Evolutionary conservation across 2,329 filamentous ascomycete genomes (phyloP), one percentile per base, ranked within the genome.

Genomic region (Aspergillus fumigatiaffinis): DNA sequence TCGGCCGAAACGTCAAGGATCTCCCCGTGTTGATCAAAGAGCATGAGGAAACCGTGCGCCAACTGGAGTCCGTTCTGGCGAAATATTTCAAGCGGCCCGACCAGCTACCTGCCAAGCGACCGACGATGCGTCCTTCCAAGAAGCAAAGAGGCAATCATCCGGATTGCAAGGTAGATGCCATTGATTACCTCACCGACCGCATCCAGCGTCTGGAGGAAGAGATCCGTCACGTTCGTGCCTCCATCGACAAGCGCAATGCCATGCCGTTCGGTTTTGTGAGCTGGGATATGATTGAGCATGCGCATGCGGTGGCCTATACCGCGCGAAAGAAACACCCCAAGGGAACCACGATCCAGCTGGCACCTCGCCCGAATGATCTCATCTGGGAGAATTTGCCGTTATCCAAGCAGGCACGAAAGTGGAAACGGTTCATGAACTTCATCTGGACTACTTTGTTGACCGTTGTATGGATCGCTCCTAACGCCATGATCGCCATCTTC

Each of bases 361-460:
- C 94, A 1, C 92, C 94, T 2, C 86, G 87, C 57, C 93, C 94
- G 3, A 91, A 90, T 70, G 93, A 97, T 71, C 84, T 99, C 53
- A 96, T 99, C 63, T 99, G 94, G 94, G 88, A 91, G 71, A 99
- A 99, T 68, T 84, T 99, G 78, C 83, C 86, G 5, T 78, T 97
- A 56, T 84, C 82, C 17, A 86, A 86, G 42, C 79, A 84, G 28
- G 83, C 86, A 1, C 85, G 92, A 53, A 83, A 83, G 60, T 89
- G 88, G 77, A 88, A 88, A 66, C 82, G 87, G 42, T 82, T 93
- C 60, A 81, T 91, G 67, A 96, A 94, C 76, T 89, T 89, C 59
- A 73, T 96, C 55, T 97, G 92, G 91, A 87, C 96, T 46, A 78
- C 84, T 3, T 66, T 93, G 0, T 77, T 99, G 53, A 97, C 93